phyloP scores from a whole-genome alignment of 2,329 filamentous ascomycete species.

The Rhynchosporium graminicola region DNA sequence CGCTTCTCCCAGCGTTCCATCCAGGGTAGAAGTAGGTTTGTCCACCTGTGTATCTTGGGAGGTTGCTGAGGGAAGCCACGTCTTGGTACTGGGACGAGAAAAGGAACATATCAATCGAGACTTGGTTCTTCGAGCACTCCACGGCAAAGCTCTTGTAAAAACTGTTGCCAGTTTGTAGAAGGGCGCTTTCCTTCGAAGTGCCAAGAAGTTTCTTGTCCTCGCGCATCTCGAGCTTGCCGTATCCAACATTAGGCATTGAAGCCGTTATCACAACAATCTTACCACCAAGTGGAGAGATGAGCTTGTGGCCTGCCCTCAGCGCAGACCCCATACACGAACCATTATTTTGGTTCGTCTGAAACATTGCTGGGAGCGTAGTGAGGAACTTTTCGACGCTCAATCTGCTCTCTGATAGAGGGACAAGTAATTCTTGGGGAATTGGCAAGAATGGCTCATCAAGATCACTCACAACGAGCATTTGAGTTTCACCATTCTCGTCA shows the following conservation, averaged over 20 bases:
- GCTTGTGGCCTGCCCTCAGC: constrained; percentile 87
- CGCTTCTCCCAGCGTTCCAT: constrained; percentile 90
- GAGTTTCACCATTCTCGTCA: constrained; percentile 80
- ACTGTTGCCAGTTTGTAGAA: constrained; percentile 89
- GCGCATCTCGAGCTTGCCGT: constrained; percentile 86
- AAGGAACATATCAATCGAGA: constrained; percentile 97
- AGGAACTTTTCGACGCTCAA: constrained; percentile 91
- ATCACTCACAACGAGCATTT: constrained; percentile 92
- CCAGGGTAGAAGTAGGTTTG: constrained; percentile 98
- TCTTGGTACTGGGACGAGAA: constrained; percentile 97
- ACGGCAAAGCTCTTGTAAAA: constrained; percentile 99
- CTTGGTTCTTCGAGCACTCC: constrained; percentile 98
- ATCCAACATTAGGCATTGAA: constrained; percentile 84
- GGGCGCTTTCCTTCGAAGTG: constrained; percentile 83
- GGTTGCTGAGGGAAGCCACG: constrained; percentile 91
- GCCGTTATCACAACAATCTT: constrained; percentile 93
- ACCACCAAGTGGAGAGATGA: constrained; percentile 90
- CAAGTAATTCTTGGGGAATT: constrained; percentile 86
- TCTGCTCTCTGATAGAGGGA: constrained; percentile 84
- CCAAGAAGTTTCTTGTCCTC: constrained; percentile 96
- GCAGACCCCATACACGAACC: constrained; percentile 95
- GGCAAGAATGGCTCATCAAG: constrained; percentile 95
- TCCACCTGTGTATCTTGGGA: constrained; percentile 93
- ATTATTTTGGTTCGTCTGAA: constrained; percentile 87
- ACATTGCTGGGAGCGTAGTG: constrained; percentile 91